Conservation (phyloP, 1,284 basidiomycete species). For the Rhodotorula sp. region DNA sequence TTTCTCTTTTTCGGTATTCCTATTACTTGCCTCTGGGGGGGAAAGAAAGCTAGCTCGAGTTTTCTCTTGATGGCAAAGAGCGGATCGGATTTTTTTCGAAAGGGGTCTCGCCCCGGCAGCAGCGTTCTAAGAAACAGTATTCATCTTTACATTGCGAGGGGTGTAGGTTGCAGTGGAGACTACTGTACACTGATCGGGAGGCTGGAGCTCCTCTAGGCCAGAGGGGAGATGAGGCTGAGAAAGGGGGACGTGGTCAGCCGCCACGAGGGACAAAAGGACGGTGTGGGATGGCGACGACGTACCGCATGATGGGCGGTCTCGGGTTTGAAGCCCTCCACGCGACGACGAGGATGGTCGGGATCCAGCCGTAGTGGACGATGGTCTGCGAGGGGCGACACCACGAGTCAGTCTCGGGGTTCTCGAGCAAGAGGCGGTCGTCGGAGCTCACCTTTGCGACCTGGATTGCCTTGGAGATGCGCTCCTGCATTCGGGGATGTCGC, state of each 20-base stretch:
- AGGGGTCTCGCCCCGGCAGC: too few relatives aligned
- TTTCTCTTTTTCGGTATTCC: background rate
- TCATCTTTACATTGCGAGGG: conserved; percentile 12
- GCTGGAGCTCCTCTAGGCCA: conserved; percentile 23
- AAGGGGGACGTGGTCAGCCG: background rate
- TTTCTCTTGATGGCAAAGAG: too few relatives aligned
- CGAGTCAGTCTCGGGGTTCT: background rate
- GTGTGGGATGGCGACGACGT: background rate
- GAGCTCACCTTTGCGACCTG: conserved; percentile 67
- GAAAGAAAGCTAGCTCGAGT: too few relatives aligned
- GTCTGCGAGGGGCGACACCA: conserved; percentile 58
- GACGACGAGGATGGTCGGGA: conserved; percentile 88
- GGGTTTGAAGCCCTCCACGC: conserved; percentile 63
- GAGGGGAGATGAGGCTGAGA: conserved; percentile 36
- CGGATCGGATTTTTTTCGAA: too few relatives aligned
- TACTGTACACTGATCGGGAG: background rate
- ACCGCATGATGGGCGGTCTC: conserved; percentile 41
- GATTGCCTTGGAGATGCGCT: conserved; percentile 71
- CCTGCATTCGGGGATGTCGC: too few relatives aligned
- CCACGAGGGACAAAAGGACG: background rate
- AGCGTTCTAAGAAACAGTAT: too few relatives aligned
- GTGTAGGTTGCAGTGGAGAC: background rate
- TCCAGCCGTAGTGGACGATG: conserved; percentile 85
- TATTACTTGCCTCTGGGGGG: too few relatives aligned
- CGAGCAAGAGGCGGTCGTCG: background rate